Conservation (phyloP, 345 rosid species). For the Pistacia atlantica region DNA sequence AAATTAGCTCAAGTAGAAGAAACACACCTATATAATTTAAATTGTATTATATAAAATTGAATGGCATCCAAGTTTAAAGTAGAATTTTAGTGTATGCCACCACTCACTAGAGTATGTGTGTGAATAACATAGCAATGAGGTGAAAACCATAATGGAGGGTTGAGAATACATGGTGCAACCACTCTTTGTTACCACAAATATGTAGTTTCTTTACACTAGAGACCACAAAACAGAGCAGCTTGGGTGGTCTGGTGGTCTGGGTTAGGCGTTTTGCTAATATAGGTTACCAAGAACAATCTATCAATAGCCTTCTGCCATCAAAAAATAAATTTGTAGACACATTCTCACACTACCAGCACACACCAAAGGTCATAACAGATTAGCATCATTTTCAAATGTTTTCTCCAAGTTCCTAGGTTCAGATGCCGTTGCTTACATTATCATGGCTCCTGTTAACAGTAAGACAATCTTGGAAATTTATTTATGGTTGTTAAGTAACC, state of each 20-base stretch:
- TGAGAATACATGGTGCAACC: background rate
- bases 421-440: background rate
- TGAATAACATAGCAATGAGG: background rate
- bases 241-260: background rate
- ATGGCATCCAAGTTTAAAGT: background rate
- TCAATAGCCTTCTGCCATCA: background rate
- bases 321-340: background rate
- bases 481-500: too few species aligned
- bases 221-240: background rate
- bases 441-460: background rate
- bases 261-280: background rate
- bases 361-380: background rate
- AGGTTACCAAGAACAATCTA: background rate
- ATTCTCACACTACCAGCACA: background rate
- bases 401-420: conserved; percentile 5
- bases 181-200: background rate
- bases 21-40: background rate
- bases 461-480: background rate
- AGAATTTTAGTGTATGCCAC: background rate
- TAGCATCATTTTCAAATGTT: conserved; percentile 4
- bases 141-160: background rate
- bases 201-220: background rate
- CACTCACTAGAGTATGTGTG: background rate
- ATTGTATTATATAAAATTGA: background rate
- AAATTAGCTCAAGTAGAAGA: background rate